A percentile compares a stretch with the other conserved stretches of the same genome.
phyloP scores from a whole-genome alignment of 2,329 filamentous ascomycete genomes.

The Septoria linicola region DNA sequence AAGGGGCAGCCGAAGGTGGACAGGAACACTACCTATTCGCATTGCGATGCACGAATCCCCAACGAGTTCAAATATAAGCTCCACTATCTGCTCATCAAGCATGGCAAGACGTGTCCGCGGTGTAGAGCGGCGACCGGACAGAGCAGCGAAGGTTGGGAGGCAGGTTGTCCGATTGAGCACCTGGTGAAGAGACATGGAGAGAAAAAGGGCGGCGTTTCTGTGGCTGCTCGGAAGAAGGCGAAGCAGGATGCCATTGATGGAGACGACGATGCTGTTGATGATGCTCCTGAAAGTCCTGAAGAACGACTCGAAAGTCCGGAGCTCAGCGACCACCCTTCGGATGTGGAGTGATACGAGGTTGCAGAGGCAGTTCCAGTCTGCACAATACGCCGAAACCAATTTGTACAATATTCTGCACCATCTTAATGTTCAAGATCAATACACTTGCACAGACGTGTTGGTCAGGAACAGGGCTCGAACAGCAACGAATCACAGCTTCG shows the following conservation, averaged over 20 bases:
- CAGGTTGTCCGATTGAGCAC: constrained; percentile 64
- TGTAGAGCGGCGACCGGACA: constrained; percentile 62
- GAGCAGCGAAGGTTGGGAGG: constrained; percentile 62
- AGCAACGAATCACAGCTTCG: background rate
- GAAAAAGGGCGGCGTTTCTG: constrained; percentile 47
- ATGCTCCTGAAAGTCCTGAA: constrained; percentile 56
- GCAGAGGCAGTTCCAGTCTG: constrained; percentile 25
- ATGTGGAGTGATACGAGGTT: constrained; percentile 35
- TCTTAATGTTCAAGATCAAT: background rate
- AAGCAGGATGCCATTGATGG: constrained; percentile 74
- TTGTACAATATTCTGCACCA: background rate
- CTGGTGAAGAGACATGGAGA: constrained; percentile 58
- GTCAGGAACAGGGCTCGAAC: no score
- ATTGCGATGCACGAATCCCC: constrained; percentile 61
- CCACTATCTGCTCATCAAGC: constrained; percentile 61
- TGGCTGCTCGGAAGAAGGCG: constrained; percentile 42
- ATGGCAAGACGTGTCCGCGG: constrained; percentile 61
- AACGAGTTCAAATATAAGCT: constrained; percentile 63
- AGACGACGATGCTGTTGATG: constrained; percentile 74
- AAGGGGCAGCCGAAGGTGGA: constrained; percentile 48
- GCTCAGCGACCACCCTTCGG: constrained; percentile 34
- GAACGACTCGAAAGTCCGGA: constrained; percentile 19
- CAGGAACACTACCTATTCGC: constrained; percentile 56
- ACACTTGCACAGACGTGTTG: background rate
- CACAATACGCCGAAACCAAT: background rate